Evolutionary conservation across 2,329 filamentous ascomycete species (phyloP).

Genomic region (Pseudogymnoascus pannorum): DNA sequence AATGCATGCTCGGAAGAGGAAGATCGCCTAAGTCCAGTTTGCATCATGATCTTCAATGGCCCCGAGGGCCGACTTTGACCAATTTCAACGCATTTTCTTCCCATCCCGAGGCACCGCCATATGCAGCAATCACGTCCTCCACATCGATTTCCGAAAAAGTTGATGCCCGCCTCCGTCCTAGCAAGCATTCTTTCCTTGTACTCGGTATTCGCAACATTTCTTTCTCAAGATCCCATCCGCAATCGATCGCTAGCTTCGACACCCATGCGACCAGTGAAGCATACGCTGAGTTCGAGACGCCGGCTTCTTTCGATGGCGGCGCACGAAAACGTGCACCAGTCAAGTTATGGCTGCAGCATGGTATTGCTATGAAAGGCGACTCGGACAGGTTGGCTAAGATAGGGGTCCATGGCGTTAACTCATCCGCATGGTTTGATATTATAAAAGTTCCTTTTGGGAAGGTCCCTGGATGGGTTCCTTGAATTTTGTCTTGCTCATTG

Average conservation of each 20-base stretch:
- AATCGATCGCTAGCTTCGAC: conserved; percentile 57
- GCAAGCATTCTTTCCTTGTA: conserved; percentile 75
- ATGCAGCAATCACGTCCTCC: conserved; percentile 38
- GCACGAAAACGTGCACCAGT: conserved; percentile 69
- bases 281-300: conserved; percentile 58
- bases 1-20: neutral
- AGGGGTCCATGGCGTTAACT: conserved; percentile 93
- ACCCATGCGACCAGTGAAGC: conserved; percentile 78
- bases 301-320: conserved; percentile 37
- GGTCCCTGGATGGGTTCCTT: conserved; percentile 50
- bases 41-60: conserved; percentile 17
- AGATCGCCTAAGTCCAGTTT: neutral
- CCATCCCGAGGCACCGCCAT: conserved; percentile 52
- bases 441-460: conserved; percentile 79
- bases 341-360: conserved; percentile 88
- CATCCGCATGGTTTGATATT: conserved; percentile 94
- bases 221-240: conserved; percentile 70
- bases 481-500: conserved; percentile 26
- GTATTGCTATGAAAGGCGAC: conserved; percentile 84
- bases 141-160: conserved; percentile 33
- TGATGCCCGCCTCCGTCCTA: conserved; percentile 50
- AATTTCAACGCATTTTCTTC: conserved; percentile 54
- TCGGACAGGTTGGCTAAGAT: conserved; percentile 69
- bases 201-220: conserved; percentile 88
- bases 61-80: conserved; percentile 40